A percentile compares a stretch with the other conserved stretches of the same genome.
Evolutionary conservation across 116 monocot species (phyloP).

Genomic region (Papilionanthe hybrid): DNA sequence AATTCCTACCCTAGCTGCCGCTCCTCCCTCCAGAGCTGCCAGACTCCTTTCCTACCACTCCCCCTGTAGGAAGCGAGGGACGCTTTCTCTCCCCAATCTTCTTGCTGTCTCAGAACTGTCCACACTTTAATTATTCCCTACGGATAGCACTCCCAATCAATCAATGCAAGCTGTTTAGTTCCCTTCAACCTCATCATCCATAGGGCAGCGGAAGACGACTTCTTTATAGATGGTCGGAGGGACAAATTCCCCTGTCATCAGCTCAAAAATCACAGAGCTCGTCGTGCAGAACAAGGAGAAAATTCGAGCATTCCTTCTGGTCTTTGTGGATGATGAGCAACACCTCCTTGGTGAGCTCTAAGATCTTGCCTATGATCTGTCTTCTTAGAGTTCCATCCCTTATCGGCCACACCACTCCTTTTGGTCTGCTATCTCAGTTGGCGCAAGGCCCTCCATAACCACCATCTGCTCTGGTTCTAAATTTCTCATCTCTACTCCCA

Average conservation of each 20-base stretch:
- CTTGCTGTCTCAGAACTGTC: too few relatives aligned
- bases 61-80: too few relatives aligned
- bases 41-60: too few relatives aligned
- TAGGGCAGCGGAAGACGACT: too few relatives aligned
- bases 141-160: too few relatives aligned
- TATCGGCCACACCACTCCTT: slow-evolving; percentile 47
- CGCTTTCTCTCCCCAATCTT: too few relatives aligned
- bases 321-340: slow-evolving; percentile 13
- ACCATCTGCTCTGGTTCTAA: slow-evolving; percentile 10
- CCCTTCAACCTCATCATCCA: too few relatives aligned
- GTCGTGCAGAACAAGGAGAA: slow-evolving; percentile 34
- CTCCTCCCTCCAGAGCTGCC: too few relatives aligned
- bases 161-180: too few relatives aligned
- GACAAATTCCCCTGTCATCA: neutral
- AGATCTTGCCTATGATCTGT: slow-evolving; percentile 38
- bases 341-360: slow-evolving; percentile 39
- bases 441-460: slow-evolving; percentile 47
- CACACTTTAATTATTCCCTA: too few relatives aligned
- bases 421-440: slow-evolving; percentile 44
- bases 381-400: slow-evolving; percentile 22
- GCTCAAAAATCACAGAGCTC: slow-evolving; percentile 29
- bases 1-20: too few relatives aligned
- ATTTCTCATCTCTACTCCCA: slow-evolving; percentile 17
- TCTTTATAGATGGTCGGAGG: slow-evolving; percentile 6
- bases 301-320: slow-evolving; percentile 59